Evolutionary conservation across 352 stramenopile species (phyloP).

Genomic region (Phytophthora pseudosyringae): DNA sequence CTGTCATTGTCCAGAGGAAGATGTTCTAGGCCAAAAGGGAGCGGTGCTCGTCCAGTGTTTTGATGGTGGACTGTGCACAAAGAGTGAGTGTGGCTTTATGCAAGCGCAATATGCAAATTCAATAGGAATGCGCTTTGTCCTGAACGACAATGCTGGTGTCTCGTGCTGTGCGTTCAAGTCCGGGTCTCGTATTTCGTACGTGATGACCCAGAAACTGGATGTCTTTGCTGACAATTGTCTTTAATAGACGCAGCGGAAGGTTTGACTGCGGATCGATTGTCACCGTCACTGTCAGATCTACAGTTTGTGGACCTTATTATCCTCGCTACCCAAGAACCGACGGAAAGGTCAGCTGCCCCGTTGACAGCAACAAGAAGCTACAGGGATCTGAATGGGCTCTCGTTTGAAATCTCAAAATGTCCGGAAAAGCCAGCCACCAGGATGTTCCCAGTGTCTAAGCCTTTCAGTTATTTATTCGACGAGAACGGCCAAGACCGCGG

Average conservation of each 20-base stretch:
- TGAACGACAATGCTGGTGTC: too few species aligned
- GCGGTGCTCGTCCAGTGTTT: too few species aligned
- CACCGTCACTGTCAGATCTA: too few species aligned
- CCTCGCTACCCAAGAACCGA: background rate
- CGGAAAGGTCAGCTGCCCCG: background rate
- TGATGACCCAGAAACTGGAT: too few species aligned
- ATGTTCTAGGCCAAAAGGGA: constrained; percentile 38
- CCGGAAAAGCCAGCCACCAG: background rate
- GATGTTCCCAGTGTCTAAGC: background rate
- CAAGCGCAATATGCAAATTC: background rate
- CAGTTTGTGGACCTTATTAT: too few species aligned
- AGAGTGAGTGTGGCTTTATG: background rate
- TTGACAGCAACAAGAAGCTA: too few species aligned
- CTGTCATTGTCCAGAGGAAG: constrained; percentile 73
- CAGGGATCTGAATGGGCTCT: background rate
- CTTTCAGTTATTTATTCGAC: constrained; percentile 9
- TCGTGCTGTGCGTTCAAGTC: too few species aligned
- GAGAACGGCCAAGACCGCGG: background rate
- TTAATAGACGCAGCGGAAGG: too few species aligned
- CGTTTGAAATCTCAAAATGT: constrained; percentile 7
- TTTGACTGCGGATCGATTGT: too few species aligned
- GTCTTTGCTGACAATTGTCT: too few species aligned
- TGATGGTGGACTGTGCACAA: too few species aligned
- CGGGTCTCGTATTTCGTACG: too few species aligned
- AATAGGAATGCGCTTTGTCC: background rate